phyloP scores from a whole-genome alignment of 2,329 filamentous ascomycete species.

The Cladophialophora chaetospira region DNA sequence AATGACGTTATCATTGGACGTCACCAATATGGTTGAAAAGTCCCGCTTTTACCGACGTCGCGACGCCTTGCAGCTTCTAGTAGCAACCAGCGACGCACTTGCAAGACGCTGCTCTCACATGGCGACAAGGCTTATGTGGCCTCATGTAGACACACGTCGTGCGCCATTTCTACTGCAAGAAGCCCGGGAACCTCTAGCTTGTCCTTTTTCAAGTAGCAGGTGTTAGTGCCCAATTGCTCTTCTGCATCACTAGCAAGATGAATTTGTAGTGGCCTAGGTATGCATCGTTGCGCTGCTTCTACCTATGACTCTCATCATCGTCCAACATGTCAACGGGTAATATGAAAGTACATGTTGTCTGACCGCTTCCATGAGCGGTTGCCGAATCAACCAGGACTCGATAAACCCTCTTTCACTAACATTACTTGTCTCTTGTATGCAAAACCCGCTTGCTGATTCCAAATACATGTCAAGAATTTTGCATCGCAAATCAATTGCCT shows the following conservation, averaged over 20 bases:
- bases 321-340: too few relatives aligned
- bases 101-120: too few relatives aligned
- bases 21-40: too few relatives aligned
- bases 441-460: constrained; percentile 5
- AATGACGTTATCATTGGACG: neutral
- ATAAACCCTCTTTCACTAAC: neutral
- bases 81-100: too few relatives aligned
- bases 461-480: constrained; percentile 9
- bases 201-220: neutral
- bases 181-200: neutral
- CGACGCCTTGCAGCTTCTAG: too few relatives aligned
- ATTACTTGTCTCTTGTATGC: constrained; percentile 13
- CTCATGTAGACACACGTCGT: too few relatives aligned
- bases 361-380: neutral
- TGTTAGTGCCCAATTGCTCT: too few relatives aligned
- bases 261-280: too few relatives aligned
- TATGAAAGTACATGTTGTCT: neutral
- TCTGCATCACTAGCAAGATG: too few relatives aligned
- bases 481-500: constrained; percentile 20
- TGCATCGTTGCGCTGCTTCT: neutral
- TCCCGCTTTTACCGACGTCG: too few relatives aligned
- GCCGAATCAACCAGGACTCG: constrained; percentile 11
- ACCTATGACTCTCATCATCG: neutral
- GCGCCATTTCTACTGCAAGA: too few relatives aligned
- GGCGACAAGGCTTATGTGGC: too few relatives aligned